Evolutionary conservation across 371 early-diverging fungal genomes (phyloP), one percentile per base, ranked within the genome.

Genomic region (Vittaforma corneae): DNA sequence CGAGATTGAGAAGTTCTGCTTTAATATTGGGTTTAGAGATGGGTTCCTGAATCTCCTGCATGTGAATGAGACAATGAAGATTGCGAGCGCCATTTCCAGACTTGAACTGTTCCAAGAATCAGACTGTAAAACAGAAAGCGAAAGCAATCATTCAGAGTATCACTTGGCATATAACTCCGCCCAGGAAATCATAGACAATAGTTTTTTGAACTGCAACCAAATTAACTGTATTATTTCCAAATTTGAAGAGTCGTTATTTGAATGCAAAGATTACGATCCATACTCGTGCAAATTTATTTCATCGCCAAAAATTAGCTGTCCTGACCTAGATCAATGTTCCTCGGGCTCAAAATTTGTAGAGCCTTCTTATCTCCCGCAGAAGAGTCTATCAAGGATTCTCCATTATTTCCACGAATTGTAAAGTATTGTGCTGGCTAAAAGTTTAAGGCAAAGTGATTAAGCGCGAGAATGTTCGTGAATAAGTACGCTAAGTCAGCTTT

Each of bases 1-100:
- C 29, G 62, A 74, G 44, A 74, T 74, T 37, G 47, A 47, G 11
- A 74, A 67, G 46, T 70, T 67, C 20, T 56, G 33, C n/a, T 47
- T 44, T 18, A 42, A 53, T 11, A 67, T 74, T 46, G 53, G 56
- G 18, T 70, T 50, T 45, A 3, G 30, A 11, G 57, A 70, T 34
- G 66, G 63, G 26, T 59, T 58, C 26, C 26, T 55, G 35, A 58
- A 62, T 16, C 26, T 73, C 1, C 24, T 26, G 32, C 62, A 70
- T 38, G 63, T 57, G 1, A 34, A 5, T 14, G 54, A 34, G n/a
- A 50, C 65, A 33, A 54, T 67, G 28, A 70, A 60, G 30, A 24
- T 74, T 16, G 53, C 64, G 26, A 74, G 60, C 40, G 24, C 58
- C n/a, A n/a, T n/a, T n/a, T n/a, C n/a, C n/a, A n/a, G n/a, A n/a